Percentiles rank a stretch among this genome's conserved stretches.
These are phyloP conservation scores for Daphne laureola DNA, from an alignment of 441 rosid species.

Conservation along the genomic window DNA sequence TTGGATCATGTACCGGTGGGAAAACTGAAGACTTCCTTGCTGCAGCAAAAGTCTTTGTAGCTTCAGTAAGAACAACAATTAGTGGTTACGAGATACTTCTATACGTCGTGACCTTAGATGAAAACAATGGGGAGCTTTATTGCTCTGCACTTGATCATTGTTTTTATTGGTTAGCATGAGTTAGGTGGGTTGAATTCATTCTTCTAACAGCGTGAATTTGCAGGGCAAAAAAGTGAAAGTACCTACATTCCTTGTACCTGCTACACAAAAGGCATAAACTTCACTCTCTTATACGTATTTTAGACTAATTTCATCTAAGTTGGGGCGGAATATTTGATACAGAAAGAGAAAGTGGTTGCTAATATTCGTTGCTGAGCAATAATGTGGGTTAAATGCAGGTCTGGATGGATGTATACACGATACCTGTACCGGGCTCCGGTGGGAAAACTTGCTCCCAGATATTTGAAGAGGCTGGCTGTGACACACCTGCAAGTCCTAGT, in stretches of 20 bases:
- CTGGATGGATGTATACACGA: slow-evolving; percentile 82
- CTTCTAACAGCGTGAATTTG: slow-evolving; percentile 13
- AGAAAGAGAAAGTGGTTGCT: background rate
- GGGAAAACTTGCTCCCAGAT: slow-evolving; percentile 96
- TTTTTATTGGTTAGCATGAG: too few species aligned
- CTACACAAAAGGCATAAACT: slow-evolving; percentile 75
- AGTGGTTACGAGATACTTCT: background rate
- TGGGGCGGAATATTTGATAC: background rate
- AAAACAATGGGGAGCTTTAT: background rate
- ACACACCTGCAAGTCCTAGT: slow-evolving; percentile 89
- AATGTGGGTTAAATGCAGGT: slow-evolving; percentile 36
- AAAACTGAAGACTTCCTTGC: slow-evolving; percentile 95
- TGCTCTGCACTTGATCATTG: background rate
- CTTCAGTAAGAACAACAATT: slow-evolving; percentile 49
- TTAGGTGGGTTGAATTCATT: background rate
- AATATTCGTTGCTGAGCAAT: background rate
- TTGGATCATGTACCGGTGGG: slow-evolving; percentile 98
- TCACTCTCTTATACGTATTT: background rate
- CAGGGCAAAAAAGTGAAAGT: slow-evolving; percentile 94
- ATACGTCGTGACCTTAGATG: background rate
- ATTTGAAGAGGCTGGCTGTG: slow-evolving; percentile 96
- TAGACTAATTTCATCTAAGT: background rate
- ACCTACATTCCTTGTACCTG: slow-evolving; percentile 96
- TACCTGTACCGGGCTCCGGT: slow-evolving; percentile 89
- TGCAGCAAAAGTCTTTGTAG: slow-evolving; percentile 79